Evolutionary conservation across 192 early-diverging fungal species (phyloP), one percentile per base, ranked within the genome.

Genomic region (Globomyces pollinis-pini): DNA sequence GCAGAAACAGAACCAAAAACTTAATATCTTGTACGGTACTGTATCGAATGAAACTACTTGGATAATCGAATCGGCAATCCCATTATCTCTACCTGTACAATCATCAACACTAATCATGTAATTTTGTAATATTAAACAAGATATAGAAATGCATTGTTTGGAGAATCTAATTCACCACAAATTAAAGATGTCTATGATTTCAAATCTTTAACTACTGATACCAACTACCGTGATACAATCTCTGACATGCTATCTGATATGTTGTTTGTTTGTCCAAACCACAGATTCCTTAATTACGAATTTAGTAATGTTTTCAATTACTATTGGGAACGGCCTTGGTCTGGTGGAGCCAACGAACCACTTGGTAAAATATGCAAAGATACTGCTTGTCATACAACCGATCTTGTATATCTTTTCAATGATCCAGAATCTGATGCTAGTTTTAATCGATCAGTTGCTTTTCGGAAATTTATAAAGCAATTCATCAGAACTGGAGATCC

Each of bases 371-470:
- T 61, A 12, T 68, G 67, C 45, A 57, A 34, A 3, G 50, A 21
- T n/a, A 23, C 23, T 8, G 50, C 67, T 1, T 68, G 67, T 41
- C 67, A 68, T 30, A 54, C 67, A 6, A 68, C 67, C 15, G 67
- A 68, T 53, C 34, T 68, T 9, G 56, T 35, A n/a, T 63, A 59
- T 31, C 15, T 63, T 29, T 63, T 68, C 21, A 47, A 43, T 12
- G 59, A 26, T 21, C 61, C 67, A 32, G 61, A 42, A 47, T 50
- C 57, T 34, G 38, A 8, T 7, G 45, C 11, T 29, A 9, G 20
- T 12, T 26, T 28, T 11, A 23, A 49, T 3, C 11, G 15, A 18
- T 18, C 45, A 24, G 11, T 2, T 4, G 11, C 11, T 26, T 49
- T 49, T 5, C 9, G 45, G 20, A 28, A 23, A 9, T 8, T 49